Conservation (phyloP, 1,139 yeast species). For the Geotrichum macrosporum region DNA sequence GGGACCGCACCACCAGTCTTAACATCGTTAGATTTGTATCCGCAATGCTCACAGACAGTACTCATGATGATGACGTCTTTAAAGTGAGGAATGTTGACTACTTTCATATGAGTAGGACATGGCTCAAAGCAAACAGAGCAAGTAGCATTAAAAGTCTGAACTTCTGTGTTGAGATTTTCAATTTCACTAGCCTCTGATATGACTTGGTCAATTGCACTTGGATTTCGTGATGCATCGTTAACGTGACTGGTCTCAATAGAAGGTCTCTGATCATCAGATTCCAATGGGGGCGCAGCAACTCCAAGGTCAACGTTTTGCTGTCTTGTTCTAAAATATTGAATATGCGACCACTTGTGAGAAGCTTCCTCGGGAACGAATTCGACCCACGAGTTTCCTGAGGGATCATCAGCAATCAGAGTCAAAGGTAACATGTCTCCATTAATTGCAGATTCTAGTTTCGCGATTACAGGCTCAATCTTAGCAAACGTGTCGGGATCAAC, state of each 20-base stretch:
- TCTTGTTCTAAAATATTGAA: constrained; percentile 77
- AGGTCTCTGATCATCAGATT: constrained; percentile 39
- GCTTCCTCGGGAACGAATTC: constrained; percentile 87
- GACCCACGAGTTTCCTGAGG: constrained; percentile 97
- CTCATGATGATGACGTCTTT: constrained; percentile 97
- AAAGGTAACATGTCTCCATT: constrained; percentile 71
- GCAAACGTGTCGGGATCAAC: constrained; percentile 70
- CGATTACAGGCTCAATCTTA: constrained; percentile 67
- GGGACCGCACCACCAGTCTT: constrained; percentile 98
- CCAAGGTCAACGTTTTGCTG: constrained; percentile 88
- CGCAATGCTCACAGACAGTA: constrained; percentile 87
- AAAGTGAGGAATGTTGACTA: constrained; percentile 95
- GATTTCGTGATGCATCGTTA: constrained; percentile 34
- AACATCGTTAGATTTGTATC: constrained; percentile 95
- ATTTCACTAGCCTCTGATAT: constrained; percentile 57
- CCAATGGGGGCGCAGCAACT: constrained; percentile 72
- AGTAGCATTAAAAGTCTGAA: constrained; percentile 86
- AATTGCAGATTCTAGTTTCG: constrained; percentile 54
- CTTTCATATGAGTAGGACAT: constrained; percentile 94
- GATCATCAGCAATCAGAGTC: constrained; percentile 81
- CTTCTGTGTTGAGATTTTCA: constrained; percentile 81
- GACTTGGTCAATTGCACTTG: constrained; percentile 30
- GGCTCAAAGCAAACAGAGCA: constrained; percentile 78
- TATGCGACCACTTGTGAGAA: constrained; percentile 84
- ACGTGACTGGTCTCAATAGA: constrained; percentile 40